Conservation (phyloP, 768 basidiomycete genomes). For the Grammothele lineata region DNA sequence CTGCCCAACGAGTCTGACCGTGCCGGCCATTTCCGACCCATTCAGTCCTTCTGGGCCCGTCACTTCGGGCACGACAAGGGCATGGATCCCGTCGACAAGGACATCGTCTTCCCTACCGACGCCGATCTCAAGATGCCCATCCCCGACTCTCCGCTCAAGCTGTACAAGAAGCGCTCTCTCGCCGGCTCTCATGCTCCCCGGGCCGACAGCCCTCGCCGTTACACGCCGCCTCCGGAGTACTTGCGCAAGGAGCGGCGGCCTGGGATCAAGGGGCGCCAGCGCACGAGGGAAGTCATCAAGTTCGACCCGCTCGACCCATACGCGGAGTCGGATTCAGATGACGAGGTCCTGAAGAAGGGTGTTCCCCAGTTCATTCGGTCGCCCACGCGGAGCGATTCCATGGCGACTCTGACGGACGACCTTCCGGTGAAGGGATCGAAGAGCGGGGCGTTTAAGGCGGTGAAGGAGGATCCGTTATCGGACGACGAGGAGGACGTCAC, state of each 20-base stretch:
- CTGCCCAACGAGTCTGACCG: slow-evolving; percentile 44
- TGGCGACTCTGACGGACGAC: slow-evolving; percentile 23
- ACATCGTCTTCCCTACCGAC: slow-evolving; percentile 27
- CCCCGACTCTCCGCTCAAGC: slow-evolving; percentile 12
- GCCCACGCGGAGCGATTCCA: slow-evolving; percentile 19
- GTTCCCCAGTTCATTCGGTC: slow-evolving; percentile 11
- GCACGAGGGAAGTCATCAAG: slow-evolving; percentile 39
- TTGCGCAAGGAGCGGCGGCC: slow-evolving; percentile 15
- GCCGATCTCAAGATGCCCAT: slow-evolving; percentile 19
- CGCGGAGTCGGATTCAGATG: slow-evolving; percentile 17
- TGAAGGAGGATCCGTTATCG: slow-evolving; percentile 16
- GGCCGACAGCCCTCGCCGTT: slow-evolving; percentile 13
- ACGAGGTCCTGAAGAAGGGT: slow-evolving; percentile 28
- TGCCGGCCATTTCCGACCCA: slow-evolving; percentile 54
- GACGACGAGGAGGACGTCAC: slow-evolving; percentile 30
- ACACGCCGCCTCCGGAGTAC: slow-evolving; percentile 14
- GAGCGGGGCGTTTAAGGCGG: background rate
- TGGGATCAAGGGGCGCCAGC: slow-evolving; percentile 22
- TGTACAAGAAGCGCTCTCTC: slow-evolving; percentile 18
- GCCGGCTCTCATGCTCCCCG: slow-evolving; percentile 10
- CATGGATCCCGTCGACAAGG: slow-evolving; percentile 16
- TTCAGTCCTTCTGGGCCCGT: slow-evolving; percentile 50
- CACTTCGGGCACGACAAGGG: slow-evolving; percentile 14
- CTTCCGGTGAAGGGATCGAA: background rate
- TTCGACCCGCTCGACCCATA: slow-evolving; percentile 29